Percentiles rank a stretch among this genome's conserved stretches.
These are phyloP conservation scores for Skeletonema tropicum DNA, from an alignment of 108 stramenopile genomes.

Conservation along the genomic window DNA sequence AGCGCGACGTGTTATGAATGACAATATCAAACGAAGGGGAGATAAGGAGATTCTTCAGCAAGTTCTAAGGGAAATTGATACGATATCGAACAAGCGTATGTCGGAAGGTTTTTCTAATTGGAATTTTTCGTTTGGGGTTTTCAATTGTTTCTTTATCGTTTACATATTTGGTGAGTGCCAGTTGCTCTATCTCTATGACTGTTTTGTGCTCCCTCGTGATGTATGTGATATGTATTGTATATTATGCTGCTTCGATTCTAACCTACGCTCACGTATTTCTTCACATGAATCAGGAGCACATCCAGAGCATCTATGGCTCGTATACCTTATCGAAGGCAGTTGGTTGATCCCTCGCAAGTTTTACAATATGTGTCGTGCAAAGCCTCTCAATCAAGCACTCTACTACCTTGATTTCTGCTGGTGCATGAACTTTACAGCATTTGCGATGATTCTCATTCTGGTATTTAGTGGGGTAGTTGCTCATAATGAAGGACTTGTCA, in stretches of 20 bases:
- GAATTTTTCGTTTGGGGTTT: slow-evolving; percentile 54
- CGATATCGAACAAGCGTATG: slow-evolving; percentile 34
- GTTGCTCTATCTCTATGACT: background rate
- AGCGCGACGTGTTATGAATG: background rate
- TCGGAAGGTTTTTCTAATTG: slow-evolving; percentile 47
- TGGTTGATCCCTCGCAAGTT: slow-evolving; percentile 49
- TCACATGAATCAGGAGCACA: slow-evolving; percentile 20
- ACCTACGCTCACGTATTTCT: background rate
- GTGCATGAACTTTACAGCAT: slow-evolving; percentile 52
- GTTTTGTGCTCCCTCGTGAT: background rate
- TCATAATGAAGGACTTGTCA: slow-evolving; percentile 12
- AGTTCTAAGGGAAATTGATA: slow-evolving; percentile 52
- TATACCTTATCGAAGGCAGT: slow-evolving; percentile 44
- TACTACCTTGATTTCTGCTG: slow-evolving; percentile 71
- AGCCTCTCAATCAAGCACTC: slow-evolving; percentile 50
- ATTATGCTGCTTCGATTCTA: background rate
- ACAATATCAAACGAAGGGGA: slow-evolving; percentile 10
- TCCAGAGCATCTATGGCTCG: slow-evolving; percentile 60
- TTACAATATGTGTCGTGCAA: slow-evolving; percentile 36
- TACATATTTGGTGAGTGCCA: slow-evolving; percentile 29
- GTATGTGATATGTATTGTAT: background rate
- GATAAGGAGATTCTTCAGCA: slow-evolving; percentile 37
- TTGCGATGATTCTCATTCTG: slow-evolving; percentile 27
- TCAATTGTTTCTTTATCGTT: slow-evolving; percentile 56
- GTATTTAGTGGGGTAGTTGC: background rate